Conservation (phyloP, 805 yeast genomes). For the Suhomyces vadensis region DNA sequence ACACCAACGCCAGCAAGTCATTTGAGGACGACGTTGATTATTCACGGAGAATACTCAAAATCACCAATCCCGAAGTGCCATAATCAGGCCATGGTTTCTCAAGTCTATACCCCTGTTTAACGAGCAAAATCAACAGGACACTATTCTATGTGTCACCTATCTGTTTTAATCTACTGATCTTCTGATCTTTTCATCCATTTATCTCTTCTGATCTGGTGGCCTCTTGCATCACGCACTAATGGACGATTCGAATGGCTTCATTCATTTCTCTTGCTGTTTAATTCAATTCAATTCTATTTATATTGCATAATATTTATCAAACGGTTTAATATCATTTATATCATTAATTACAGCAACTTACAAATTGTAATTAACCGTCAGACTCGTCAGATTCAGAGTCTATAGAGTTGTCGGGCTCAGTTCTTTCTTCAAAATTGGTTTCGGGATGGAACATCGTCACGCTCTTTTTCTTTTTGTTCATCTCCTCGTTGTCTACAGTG, state of each 20-base stretch:
- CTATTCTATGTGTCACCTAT: neutral
- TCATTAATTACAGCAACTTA: neutral
- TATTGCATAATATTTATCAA: neutral
- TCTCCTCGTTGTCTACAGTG: conserved; percentile 84
- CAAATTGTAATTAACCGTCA: neutral
- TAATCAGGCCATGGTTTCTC: neutral
- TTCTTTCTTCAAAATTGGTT: neutral
- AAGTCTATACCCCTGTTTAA: neutral
- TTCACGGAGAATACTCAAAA: conserved; percentile 54
- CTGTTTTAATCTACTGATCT: no score
- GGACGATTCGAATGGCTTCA: neutral
- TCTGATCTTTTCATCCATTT: no score
- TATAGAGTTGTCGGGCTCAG: neutral
- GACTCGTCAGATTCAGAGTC: neutral
- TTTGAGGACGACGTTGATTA: conserved; percentile 60
- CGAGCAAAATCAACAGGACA: neutral
- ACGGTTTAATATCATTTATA: neutral
- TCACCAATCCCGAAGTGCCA: conserved; percentile 42
- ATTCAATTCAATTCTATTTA: neutral
- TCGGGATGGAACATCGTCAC: conserved; percentile 6
- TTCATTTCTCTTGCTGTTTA: neutral
- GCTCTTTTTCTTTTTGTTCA: conserved; percentile 71
- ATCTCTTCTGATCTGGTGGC: neutral
- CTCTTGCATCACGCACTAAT: no score
- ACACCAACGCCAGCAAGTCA: conserved; percentile 46